Evolutionary conservation across 75 land plant genomes (phyloP), one percentile per base, ranked within the genome.

Genomic region (Isoetes taiwanensis): DNA sequence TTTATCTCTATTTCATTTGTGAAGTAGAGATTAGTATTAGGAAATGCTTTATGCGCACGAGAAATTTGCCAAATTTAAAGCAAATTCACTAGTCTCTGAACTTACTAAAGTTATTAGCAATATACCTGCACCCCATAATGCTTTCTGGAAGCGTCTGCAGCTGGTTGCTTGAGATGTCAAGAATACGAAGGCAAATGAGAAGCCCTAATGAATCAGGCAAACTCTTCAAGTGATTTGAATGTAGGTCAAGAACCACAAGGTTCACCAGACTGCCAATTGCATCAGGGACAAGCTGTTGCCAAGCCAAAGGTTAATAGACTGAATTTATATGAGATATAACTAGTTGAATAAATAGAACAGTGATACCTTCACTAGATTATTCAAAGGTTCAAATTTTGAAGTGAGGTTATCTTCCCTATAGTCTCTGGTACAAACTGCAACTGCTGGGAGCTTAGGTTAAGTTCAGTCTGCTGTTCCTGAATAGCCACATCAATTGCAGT

Each of bases 121-220:
- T 32, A 24, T 71, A 90, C 97, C 87, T 80, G 97, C 97, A 90
- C 12, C 78, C 57, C 12, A 72, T 73, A 57, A 85, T 80, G 61
- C 84, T 80, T 14, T 80, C 84, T 21, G 97, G 97, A 16, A 90
- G 65, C 6, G 70, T 16, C 63, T 29, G 56, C 19, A 90, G 73
- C 55, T 67, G 70, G 69, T 86, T 90, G 26, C 72, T 69, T 5
- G 97, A 82, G 16, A 76, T 73, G 69, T 82, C 62, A 6, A 90
- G 71, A 30, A 73, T 67, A 61, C 78, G 79, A 59, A 90, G 64
- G 24, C 68, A 76, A 26, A 68, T 40, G 64, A 90, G 61, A 37
- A 90, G 63, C 3, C 97, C 97, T 43, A 85, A 73, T 2, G 91
- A 80, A 41, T 90, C 97, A n/a, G 97, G 97, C n/a, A 90, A 66